Evolutionary conservation across 805 yeast genomes (phyloP).

Genomic region (Myxozyma udenii): DNA sequence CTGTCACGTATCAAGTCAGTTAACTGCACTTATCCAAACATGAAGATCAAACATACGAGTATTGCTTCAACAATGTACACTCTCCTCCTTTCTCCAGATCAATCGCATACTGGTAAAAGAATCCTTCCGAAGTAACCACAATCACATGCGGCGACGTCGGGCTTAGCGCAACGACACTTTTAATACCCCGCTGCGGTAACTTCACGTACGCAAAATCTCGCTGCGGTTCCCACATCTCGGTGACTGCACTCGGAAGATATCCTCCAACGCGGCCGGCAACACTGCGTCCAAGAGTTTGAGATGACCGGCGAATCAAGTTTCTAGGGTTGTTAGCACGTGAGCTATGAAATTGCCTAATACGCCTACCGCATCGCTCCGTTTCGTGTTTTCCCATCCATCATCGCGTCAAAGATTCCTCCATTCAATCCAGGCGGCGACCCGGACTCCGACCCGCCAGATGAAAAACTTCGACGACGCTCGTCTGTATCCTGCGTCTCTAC

Average conservation of each 20-base stretch:
- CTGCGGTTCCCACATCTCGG: conserved; percentile 77
- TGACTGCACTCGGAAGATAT: conserved; percentile 73
- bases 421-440: conserved; percentile 28
- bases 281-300: conserved; percentile 39
- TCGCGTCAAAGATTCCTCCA: conserved; percentile 30
- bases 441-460: conserved; percentile 25
- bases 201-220: conserved; percentile 89
- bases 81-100: conserved; percentile 93
- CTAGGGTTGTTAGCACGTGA: not conserved
- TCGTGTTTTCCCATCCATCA: conserved; percentile 29
- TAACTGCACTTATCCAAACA: not conserved
- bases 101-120: conserved; percentile 72
- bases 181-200: conserved; percentile 47
- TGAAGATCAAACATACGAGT: conserved; percentile 19
- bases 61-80: conserved; percentile 62
- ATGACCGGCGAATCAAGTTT: conserved; percentile 28
- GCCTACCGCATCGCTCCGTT: conserved; percentile 27
- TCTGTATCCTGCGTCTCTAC: conserved; percentile 5
- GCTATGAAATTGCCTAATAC: not conserved
- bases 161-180: conserved; percentile 42
- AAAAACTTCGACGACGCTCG: conserved; percentile 25
- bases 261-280: conserved; percentile 82
- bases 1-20: conserved; percentile 1
- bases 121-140: conserved; percentile 80
- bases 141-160: conserved; percentile 46